Evolutionary conservation across 176 grass and related monocot species (phyloP).

Genomic region (Musa acuminata): DNA sequence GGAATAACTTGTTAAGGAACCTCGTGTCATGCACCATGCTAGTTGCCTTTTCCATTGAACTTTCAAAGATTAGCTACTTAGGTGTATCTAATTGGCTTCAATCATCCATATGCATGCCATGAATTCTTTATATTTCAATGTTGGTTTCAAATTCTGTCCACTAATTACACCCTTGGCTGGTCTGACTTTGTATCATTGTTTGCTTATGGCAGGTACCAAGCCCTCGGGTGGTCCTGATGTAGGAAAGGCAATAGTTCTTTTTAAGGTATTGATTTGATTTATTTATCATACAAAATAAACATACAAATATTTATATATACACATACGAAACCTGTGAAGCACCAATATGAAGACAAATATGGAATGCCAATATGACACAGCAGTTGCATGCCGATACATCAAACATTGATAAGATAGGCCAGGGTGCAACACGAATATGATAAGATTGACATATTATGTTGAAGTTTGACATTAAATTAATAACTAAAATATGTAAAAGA

Average conservation of each 20-base stretch:
- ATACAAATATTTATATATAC: not conserved
- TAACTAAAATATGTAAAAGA: not conserved
- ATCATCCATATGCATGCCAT: not conserved
- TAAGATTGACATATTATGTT: not conserved
- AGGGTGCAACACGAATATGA: not conserved
- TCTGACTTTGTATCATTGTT: conserved; percentile 14
- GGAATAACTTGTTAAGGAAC: too few relatives aligned
- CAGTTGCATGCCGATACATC: not conserved
- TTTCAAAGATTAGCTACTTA: not conserved
- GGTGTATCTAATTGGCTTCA: not conserved
- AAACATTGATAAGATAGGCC: not conserved
- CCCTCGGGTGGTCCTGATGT: conserved; percentile 40
- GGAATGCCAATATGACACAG: not conserved
- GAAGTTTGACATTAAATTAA: not conserved
- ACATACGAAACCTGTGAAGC: not conserved
- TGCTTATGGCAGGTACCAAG: conserved; percentile 36
- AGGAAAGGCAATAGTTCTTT: conserved; percentile 83
- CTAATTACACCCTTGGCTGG: not conserved
- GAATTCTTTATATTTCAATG: not conserved
- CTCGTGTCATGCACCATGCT: too few relatives aligned
- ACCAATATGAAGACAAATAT: too few relatives aligned
- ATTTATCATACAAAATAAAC: not conserved
- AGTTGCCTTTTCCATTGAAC: too few relatives aligned
- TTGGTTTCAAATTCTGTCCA: not conserved
- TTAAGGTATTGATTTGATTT: conserved; percentile 48